Base-by-base conservation (phyloP, 768 basidiomycete genomes). In the Hygrophoropsis aurantiaca region DNA sequence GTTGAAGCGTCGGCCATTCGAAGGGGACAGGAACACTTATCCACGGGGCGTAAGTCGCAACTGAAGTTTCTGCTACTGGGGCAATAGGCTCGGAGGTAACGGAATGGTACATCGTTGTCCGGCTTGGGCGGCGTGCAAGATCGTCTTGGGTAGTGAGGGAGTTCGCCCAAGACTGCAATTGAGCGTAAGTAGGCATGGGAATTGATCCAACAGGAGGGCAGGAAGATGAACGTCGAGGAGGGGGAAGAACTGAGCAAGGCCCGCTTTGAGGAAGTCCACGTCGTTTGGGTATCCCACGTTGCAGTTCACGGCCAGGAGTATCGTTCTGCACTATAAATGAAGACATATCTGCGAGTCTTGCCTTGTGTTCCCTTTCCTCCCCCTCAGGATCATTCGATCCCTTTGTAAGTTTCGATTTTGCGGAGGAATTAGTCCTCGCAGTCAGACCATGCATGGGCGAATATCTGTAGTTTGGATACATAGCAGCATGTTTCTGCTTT, bases 391-490 rank as follows among this genome's bases (percentile, higher is more conserved):
- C 26, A 27, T 35, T 36, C 7, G 25, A 41, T 40, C 52, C 25
- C 41, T 37, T 57, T 64, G 51, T 55, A 61, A 11, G 3, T 19
- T 39, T 59, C 66, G 20, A 54, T 32, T 39, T 53, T 52, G 39
- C 46, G 21, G 36, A 6, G 9, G 16, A 7, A 9, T 9, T 13
- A 13, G 18, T 26, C 15, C 34, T 34, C 43, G 35, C 45, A 15
- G 42, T n/a, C 11, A 25, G 19, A 18, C 23, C 25, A 41, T 58
- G 51, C 11, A 42, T 42, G 2, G 74, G 73, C 3, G 56, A 57
- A 42, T 74, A 78, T 51, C 70, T 67, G 64, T 76, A 78, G 26
- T 66, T 65, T 0, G 79, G 79, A 52, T 75, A 69, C 27, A 64
- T 44, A 25, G 50, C 45, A 3, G 65, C 62, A 59, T 80, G 78